Percentiles rank a stretch among this genome's conserved stretches.
Evolutionary conservation across 1,139 yeast genomes (phyloP).

Genomic region (Candida mesenterica): DNA sequence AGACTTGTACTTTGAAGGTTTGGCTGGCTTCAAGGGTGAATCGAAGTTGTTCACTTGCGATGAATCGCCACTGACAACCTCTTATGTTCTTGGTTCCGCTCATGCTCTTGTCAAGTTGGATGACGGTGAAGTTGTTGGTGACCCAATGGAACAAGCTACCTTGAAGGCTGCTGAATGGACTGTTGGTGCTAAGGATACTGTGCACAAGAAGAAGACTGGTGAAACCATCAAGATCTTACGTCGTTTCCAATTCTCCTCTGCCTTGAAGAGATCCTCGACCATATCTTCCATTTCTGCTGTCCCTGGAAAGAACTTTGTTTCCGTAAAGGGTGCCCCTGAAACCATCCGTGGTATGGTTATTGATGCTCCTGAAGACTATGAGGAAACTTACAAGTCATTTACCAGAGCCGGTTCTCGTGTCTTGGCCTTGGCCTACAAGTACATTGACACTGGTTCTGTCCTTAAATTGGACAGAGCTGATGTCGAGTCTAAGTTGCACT

Average conservation of each 20-base stretch:
- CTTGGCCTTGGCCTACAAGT: conserved; percentile 85
- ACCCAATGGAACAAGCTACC: conserved; percentile 98
- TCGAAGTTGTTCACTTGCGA: conserved; percentile 58
- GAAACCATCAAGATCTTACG: conserved; percentile 68
- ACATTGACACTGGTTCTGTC: conserved; percentile 53
- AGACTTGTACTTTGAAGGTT: conserved; percentile 92
- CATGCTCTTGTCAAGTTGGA: conserved; percentile 93
- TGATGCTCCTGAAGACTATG: conserved; percentile 75
- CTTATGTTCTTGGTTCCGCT: conserved; percentile 85
- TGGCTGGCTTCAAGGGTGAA: conserved; percentile 71
- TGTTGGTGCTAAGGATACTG: conserved; percentile 71
- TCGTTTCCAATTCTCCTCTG: conserved; percentile 95
- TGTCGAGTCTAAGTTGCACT: conserved; percentile 69
- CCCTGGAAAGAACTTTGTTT: conserved; percentile 63
- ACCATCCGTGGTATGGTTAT: conserved; percentile 78
- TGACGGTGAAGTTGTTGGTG: conserved; percentile 97
- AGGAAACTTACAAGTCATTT: conserved; percentile 81
- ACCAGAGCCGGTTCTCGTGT: conserved; percentile 97
- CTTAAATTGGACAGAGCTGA: conserved; percentile 64
- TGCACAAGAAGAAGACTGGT: conserved; percentile 38
- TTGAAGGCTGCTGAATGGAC: conserved; percentile 85
- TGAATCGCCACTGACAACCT: conserved; percentile 63
- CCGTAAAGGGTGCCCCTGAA: conserved; percentile 99
- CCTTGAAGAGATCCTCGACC: conserved; percentile 91
- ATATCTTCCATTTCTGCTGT: conserved; percentile 61